Evolutionary conservation across 1,284 basidiomycete species (phyloP), one percentile per base, ranked within the genome.

Genomic region (Coniophora puteana): DNA sequence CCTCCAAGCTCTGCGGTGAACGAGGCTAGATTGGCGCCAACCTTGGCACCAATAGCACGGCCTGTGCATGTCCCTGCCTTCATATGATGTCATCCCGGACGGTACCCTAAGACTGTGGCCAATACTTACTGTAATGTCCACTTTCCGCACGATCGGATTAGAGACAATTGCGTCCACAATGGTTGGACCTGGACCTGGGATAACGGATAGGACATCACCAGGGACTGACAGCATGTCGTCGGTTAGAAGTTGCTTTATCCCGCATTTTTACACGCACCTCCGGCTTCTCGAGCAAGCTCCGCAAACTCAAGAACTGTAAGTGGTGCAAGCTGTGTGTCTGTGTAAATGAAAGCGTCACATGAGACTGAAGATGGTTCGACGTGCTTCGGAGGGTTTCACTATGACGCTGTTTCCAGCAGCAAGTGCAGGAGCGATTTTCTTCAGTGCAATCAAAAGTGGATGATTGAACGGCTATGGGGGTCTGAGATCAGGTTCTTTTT

Each of bases 401-500:
- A 92, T 72, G 36, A 89, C 77, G 38, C 80, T 82, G 54, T 92
- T 92, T 3, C 89, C 89, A 3, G 89, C 86, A 22, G 89, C 89
- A 12, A 92, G 66, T 1, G 89, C 89, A 5, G 88, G 86, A 0
- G 84, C 86, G 45, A 92, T 81, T 62, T 92, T 92, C 69, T 92
- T 92, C 37, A 91, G 58, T 2, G 87, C 86, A 47, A 92, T 92
- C 21, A 91, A 58, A 12, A 91, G 65, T 3, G 89, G 89, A 52
- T 90, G 85, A 51, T 91, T 89, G 61, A 89, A 91, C 2, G 88
- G 86, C 83, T 89, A 48, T 31, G n/a, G 21, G n/a, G n/a, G n/a
- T n/a, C n/a, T n/a, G n/a, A n/a, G n/a, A n/a, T n/a, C n/a, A n/a
- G n/a, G n/a, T n/a, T n/a, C n/a, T n/a, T n/a, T n/a, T n/a, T n/a